Conservation (phyloP, 345 rosid species). For the Pistacia atlantica region DNA sequence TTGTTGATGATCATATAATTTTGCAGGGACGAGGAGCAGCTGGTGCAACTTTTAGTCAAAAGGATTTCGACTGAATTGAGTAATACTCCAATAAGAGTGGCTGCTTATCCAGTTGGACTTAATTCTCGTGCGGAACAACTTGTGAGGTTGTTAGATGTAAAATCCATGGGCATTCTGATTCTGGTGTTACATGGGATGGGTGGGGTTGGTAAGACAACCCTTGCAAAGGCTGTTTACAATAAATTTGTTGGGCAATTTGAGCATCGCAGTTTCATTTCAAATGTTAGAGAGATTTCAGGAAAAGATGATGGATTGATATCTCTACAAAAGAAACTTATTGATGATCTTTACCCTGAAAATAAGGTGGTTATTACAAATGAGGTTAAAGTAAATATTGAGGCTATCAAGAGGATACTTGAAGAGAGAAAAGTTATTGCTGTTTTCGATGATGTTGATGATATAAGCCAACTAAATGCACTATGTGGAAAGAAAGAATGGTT, state of each 20-base stretch:
- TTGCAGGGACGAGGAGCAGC: no score
- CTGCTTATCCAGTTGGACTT: slow-evolving; percentile 40
- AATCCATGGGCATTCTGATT: slow-evolving; percentile 9
- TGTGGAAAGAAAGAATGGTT: slow-evolving; percentile 50
- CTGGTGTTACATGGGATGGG: slow-evolving; percentile 34
- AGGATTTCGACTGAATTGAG: no score
- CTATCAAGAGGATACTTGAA: slow-evolving; percentile 22
- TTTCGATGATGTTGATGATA: slow-evolving; percentile 59
- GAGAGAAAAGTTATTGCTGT: slow-evolving; percentile 47
- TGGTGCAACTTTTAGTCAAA: no score
- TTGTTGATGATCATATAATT: no score
- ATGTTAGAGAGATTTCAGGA: slow-evolving; percentile 1
- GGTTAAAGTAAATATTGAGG: slow-evolving; percentile 21
- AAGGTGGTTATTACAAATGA: slow-evolving; percentile 5
- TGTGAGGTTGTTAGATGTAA: slow-evolving; percentile 23
- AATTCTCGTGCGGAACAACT: slow-evolving; percentile 29
- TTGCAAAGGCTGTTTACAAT: no score
- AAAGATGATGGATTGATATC: slow-evolving; percentile 28
- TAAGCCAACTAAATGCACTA: slow-evolving; percentile 43
- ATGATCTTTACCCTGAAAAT: slow-evolving; percentile 19
- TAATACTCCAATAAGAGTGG: slow-evolving; percentile 48
- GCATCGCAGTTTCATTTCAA: no score
- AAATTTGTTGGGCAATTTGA: no score
- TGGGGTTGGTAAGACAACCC: no score
- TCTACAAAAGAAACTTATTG: slow-evolving; percentile 44